Conservation (phyloP, 139 green algal species). For the Chlorella sp. region DNA sequence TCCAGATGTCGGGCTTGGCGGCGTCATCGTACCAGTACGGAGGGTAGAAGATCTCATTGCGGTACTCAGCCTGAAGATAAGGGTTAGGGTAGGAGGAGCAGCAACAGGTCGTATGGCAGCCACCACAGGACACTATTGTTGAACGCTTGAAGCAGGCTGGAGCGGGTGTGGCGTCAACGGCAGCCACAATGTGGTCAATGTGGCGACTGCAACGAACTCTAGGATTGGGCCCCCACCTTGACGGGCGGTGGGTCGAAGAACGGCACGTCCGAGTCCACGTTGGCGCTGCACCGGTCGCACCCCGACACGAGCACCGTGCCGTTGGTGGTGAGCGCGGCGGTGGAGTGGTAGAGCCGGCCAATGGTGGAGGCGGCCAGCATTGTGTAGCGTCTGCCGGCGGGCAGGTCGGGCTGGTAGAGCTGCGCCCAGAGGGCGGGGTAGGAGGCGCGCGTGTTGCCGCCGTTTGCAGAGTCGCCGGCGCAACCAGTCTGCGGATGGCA, state of each 20-base stretch:
- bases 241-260: conserved; percentile 7
- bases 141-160: too few species aligned
- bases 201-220: too few species aligned
- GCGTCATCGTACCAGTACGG: conserved; percentile 14
- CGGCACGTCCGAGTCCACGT: not conserved
- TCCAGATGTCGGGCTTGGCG: conserved; percentile 6
- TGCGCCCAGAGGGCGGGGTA: conserved; percentile 22
- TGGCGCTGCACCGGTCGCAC: conserved; percentile 24
- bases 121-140: too few species aligned
- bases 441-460: conserved; percentile 19
- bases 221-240: too few species aligned
- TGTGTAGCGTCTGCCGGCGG: conserved; percentile 4
- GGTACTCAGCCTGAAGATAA: conserved; percentile 18
- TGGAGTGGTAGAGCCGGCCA: conserved; percentile 29
- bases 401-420: conserved; percentile 22
- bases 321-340: conserved; percentile 22
- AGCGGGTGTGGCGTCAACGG: too few species aligned
- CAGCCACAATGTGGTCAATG: too few species aligned
- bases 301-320: conserved; percentile 26
- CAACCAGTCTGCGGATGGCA: conserved; percentile 9
- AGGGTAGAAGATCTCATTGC: conserved; percentile 26
- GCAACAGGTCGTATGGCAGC: not conserved
- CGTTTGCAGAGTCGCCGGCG: conserved; percentile 23
- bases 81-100: too few species aligned
- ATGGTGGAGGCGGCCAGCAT: conserved; percentile 14